phyloP scores from a whole-genome alignment of 129 eudicot species.

The Artemisia annua region DNA sequence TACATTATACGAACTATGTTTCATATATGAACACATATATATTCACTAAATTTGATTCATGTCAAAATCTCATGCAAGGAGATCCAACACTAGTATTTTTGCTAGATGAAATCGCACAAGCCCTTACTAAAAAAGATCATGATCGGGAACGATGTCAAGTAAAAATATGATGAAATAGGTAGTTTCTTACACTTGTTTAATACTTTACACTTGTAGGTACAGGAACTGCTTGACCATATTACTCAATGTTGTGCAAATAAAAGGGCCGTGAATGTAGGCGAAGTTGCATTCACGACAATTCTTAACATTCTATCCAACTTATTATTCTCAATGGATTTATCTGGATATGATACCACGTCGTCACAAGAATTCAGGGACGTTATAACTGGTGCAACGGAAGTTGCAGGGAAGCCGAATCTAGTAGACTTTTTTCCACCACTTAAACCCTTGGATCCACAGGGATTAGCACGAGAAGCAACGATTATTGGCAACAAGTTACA shows the following conservation, averaged over 20 bases:
- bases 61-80: too few relatives aligned
- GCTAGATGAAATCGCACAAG: too few relatives aligned
- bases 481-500: not conserved
- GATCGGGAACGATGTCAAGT: too few relatives aligned
- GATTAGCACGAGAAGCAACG: not conserved
- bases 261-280: slow-evolving; percentile 39
- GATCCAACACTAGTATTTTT: too few relatives aligned
- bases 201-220: not conserved
- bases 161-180: too few relatives aligned
- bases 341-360: slow-evolving; percentile 17
- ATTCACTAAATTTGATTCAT: too few relatives aligned
- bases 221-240: slow-evolving; percentile 28
- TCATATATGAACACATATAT: too few relatives aligned
- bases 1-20: too few relatives aligned
- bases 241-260: slow-evolving; percentile 15
- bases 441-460: slow-evolving; percentile 38
- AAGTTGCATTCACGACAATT: slow-evolving; percentile 38
- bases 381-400: slow-evolving; percentile 21
- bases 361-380: slow-evolving; percentile 44
- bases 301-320: too few relatives aligned
- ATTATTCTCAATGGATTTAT: too few relatives aligned
- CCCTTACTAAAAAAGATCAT: too few relatives aligned
- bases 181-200: too few relatives aligned
- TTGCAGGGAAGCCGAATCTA: slow-evolving; percentile 35
- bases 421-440: slow-evolving; percentile 47